Evolutionary conservation across 305 asterid species (phyloP), one percentile per base, ranked within the genome.

Genomic region (Rubia occidens): DNA sequence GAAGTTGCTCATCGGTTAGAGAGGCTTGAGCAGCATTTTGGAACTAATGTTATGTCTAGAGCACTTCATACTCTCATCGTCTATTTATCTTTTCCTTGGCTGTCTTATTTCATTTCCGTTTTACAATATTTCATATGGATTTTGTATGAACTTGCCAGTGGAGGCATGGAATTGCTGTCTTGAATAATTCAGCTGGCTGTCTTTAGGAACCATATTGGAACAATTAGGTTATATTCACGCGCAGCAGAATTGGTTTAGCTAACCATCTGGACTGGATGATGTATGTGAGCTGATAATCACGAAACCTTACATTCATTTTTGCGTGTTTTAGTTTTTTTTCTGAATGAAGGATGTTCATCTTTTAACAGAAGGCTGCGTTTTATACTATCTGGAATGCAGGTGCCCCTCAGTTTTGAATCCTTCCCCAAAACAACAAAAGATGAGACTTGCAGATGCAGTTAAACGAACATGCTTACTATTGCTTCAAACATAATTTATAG

Each of bases 1-100:
- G 74, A 81, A 81, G 79, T 56, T 83, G 60, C 60, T 81, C 73
- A 69, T 83, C 70, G 88, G 88, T n/a, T 79, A 35, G 77, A 81
- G 68, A 39, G 63, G 47, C 68, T 53, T 20, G 24, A 20, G 14
- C 53, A 32, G 49, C 21, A 20, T 60, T 42, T 6, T n/a, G 35
- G 45, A 60, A 15, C 39, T 35, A 35, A 35, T 69, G 21, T 68
- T 58, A 64, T 39, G 63, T 59, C 54, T 29, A 29, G 44, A 67
- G 69, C 49, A 32, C 24, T 2, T 32, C 49, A 3, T 62, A 37
- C 67, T 62, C 43, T 35, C 40, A 6, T 14, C 9, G 11, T 18
- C 29, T 42, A n/a, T 59, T 11, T 13, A 44, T 13, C 6, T 13
- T 0, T 18, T 7, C 11, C 51, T 10, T 26, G 8, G 29, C 13